Percentiles rank a stretch among this genome's conserved stretches.
Conservation (phyloP, 371 early-diverging fungal species). For the Chytridium lagenaria region DNA sequence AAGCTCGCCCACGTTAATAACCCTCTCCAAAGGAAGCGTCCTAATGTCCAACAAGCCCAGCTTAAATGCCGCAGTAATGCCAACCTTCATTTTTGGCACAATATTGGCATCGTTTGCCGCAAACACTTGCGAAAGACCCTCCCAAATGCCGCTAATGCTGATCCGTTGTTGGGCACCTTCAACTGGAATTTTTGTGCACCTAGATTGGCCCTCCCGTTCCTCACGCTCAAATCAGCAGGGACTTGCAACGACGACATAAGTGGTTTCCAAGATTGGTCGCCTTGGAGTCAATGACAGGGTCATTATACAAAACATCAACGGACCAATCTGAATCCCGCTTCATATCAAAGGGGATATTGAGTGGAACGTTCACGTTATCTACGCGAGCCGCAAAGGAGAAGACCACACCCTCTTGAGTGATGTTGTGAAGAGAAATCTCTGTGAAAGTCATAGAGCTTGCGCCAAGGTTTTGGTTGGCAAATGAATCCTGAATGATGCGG, state of each 20-base stretch:
- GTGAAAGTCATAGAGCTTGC: neutral
- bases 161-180: neutral
- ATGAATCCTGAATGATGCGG: neutral
- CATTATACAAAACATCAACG: neutral
- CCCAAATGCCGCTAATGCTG: slow-evolving; percentile 6
- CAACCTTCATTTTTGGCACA: neutral
- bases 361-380: neutral
- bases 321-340: neutral
- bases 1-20: neutral
- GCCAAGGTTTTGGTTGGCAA: neutral
- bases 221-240: neutral
- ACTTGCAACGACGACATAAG: neutral
- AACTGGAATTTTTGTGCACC: neutral
- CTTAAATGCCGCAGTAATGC: neutral
- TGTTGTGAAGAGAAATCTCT: slow-evolving; percentile 4
- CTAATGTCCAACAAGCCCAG: neutral
- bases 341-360: slow-evolving; percentile 7
- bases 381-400: neutral
- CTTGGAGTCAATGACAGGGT: neutral
- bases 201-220: neutral
- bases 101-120: neutral
- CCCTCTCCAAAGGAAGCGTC: neutral
- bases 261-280: neutral
- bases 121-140: neutral
- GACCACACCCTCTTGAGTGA: neutral